These are phyloP conservation scores for Hysterium pulicare DNA, from an alignment of 2,329 filamentous ascomycete species.

Conservation along the genomic window DNA sequence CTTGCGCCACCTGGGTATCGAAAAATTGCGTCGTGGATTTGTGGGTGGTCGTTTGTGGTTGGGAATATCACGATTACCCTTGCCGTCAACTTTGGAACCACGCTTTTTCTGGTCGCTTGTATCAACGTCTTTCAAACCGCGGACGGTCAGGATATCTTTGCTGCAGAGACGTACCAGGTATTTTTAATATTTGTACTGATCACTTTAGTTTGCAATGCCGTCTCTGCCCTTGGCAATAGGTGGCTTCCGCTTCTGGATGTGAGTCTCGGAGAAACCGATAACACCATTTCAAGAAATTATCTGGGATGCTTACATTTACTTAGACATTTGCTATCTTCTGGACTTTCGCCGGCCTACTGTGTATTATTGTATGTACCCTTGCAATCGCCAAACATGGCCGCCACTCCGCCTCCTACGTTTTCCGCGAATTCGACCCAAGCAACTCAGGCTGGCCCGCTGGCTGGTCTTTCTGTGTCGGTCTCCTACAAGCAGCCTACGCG, in stretches of 20 bases:
- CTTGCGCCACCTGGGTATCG: constrained; percentile 61
- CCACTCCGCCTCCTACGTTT: constrained; percentile 60
- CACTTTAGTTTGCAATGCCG: constrained; percentile 49
- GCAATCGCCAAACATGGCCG: constrained; percentile 68
- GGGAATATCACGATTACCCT: constrained; percentile 80
- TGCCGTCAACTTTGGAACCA: constrained; percentile 75
- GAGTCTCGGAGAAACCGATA: constrained; percentile 45
- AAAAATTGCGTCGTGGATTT: constrained; percentile 65
- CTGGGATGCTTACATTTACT: too few species aligned
- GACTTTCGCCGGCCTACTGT: constrained; percentile 69
- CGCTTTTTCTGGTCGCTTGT: constrained; percentile 53
- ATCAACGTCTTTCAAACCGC: constrained; percentile 53
- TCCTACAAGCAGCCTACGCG: constrained; percentile 69
- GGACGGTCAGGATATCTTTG: constrained; percentile 46
- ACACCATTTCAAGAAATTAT: constrained; percentile 23
- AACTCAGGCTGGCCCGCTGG: constrained; percentile 67
- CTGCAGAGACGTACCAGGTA: constrained; percentile 43
- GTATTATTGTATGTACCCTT: constrained; percentile 60
- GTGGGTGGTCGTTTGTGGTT: constrained; percentile 72
- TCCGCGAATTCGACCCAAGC: constrained; percentile 62
- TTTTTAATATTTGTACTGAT: constrained; percentile 50
- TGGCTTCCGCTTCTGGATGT: constrained; percentile 63
- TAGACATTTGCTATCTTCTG: constrained; percentile 70
- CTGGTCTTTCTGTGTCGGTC: constrained; percentile 71
- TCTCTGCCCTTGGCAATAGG: constrained; percentile 52